phyloP scores from a whole-genome alignment of 176 grass and related monocot species.

The Juncus inflexus region DNA sequence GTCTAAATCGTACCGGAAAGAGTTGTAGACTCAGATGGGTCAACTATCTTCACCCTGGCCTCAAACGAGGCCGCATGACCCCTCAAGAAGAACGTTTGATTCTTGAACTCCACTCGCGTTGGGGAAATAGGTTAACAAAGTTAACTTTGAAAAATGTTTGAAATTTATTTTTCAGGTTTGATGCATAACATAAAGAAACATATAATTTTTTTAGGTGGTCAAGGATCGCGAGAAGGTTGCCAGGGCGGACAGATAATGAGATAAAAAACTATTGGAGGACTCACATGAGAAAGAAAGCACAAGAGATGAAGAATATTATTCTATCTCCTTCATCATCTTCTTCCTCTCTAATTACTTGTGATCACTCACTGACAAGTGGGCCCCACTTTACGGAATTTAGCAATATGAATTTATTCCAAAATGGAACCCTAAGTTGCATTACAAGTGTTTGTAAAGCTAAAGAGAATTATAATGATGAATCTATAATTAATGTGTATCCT shows the following conservation, averaged over 20 bases:
- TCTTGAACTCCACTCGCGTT: conserved; percentile 80
- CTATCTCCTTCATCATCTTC: conserved; percentile 65
- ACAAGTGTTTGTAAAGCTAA: conserved; percentile 38
- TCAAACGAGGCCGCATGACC: conserved; percentile 83
- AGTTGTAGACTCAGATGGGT: conserved; percentile 87
- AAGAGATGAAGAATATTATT: conserved; percentile 51
- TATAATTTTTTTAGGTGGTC: conserved; percentile 56
- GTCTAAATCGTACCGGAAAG: conserved; percentile 81
- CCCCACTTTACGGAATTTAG: conserved; percentile 28
- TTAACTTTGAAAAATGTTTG: neutral
- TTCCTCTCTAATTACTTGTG: conserved; percentile 53
- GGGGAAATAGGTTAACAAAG: conserved; percentile 74
- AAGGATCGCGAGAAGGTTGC: conserved; percentile 61
- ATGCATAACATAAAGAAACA: neutral
- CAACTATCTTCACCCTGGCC: conserved; percentile 88
- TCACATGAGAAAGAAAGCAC: conserved; percentile 95
- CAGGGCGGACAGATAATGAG: conserved; percentile 88
- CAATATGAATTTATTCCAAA: conserved; percentile 28
- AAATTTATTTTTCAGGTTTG: too few species aligned
- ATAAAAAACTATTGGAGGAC: conserved; percentile 99
- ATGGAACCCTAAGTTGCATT: conserved; percentile 38
- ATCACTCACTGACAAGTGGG: conserved; percentile 35
- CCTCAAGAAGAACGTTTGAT: conserved; percentile 78
- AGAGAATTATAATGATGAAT: conserved; percentile 12
- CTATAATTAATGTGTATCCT: conserved; percentile 48